Evolutionary conservation across 2,329 filamentous ascomycete species (phyloP).

Genomic region (Cladosporium sp.): DNA sequence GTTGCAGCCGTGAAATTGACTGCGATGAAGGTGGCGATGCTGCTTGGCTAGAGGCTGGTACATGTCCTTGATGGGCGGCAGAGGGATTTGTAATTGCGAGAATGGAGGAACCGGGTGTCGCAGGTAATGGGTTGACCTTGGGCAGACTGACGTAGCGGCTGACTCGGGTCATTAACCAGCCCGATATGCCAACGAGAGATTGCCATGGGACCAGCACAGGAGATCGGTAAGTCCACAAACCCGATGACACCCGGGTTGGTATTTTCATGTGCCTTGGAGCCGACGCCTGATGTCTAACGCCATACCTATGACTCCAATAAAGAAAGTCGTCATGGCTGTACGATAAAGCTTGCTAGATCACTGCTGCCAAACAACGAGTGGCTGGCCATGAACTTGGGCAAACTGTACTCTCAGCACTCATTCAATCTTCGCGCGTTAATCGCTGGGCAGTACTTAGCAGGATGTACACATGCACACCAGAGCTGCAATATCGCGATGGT

Average conservation of each 20-base stretch:
- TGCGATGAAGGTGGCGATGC: not conserved
- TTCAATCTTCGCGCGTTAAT: too few species aligned
- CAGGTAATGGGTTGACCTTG: not conserved
- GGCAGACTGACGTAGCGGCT: not conserved
- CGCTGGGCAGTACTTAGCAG: too few species aligned
- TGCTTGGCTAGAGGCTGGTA: not conserved
- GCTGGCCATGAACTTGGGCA: too few species aligned
- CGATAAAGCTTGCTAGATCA: too few species aligned
- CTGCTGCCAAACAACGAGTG: too few species aligned
- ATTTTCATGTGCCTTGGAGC: not conserved
- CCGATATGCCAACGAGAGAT: not conserved
- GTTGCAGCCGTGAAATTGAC: not conserved
- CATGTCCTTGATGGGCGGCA: not conserved
- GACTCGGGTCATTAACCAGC: constrained; percentile 3
- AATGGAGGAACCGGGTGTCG: not conserved
- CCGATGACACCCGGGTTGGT: not conserved
- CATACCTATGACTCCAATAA: not conserved
- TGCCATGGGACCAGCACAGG: not conserved
- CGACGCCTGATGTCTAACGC: not conserved
- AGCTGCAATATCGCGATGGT: too few species aligned
- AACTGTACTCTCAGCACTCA: too few species aligned
- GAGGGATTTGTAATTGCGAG: not conserved
- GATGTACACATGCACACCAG: too few species aligned
- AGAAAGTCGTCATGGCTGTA: too few species aligned
- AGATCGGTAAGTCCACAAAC: not conserved